Percentiles rank a stretch among this genome's conserved stretches.
Evolutionary conservation across 2,329 filamentous ascomycete species (phyloP).

Genomic region (Fusarium abutilonis): DNA sequence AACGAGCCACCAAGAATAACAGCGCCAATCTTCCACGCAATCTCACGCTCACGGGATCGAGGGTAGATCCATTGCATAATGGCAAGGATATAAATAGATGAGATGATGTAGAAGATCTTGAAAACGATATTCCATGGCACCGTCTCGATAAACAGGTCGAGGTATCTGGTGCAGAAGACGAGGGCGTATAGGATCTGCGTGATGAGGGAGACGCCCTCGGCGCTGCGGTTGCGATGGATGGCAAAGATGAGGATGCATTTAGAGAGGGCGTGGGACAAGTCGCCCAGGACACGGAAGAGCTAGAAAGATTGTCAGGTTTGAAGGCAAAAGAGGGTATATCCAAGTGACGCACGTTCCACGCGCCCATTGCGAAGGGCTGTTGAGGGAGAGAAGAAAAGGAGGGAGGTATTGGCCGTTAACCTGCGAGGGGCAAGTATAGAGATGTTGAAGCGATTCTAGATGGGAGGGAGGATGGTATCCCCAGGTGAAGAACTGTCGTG

Average conservation of each 20-base stretch:
- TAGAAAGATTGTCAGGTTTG: conserved; percentile 43
- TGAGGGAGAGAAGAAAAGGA: conserved; percentile 24
- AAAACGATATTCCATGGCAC: conserved; percentile 78
- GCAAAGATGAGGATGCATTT: conserved; percentile 92
- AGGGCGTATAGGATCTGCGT: conserved; percentile 87
- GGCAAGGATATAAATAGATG: conserved; percentile 85
- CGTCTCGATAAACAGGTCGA: conserved; percentile 75
- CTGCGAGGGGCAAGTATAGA: conserved; percentile 9
- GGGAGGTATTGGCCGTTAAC: conserved; percentile 25
- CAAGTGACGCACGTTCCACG: conserved; percentile 52
- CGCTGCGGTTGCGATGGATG: conserved; percentile 87
- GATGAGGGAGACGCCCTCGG: conserved; percentile 91
- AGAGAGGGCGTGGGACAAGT: conserved; percentile 84
- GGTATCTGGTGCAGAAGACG: conserved; percentile 88
- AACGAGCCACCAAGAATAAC: conserved; percentile 73
- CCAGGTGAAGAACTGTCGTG: conserved; percentile 7
- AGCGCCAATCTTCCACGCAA: conserved; percentile 90
- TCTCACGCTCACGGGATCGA: conserved; percentile 87
- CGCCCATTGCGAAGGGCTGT: conserved; percentile 49
- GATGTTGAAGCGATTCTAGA: background rate
- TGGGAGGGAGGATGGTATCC: background rate
- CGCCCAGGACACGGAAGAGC: conserved; percentile 80
- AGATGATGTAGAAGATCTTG: conserved; percentile 88
- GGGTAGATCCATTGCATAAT: conserved; percentile 89
- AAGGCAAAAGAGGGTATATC: background rate